A percentile compares a stretch with the other conserved stretches of the same genome.
Conservation (phyloP, 139 green algal species). For the Pseudopediastrum boryanum region DNA sequence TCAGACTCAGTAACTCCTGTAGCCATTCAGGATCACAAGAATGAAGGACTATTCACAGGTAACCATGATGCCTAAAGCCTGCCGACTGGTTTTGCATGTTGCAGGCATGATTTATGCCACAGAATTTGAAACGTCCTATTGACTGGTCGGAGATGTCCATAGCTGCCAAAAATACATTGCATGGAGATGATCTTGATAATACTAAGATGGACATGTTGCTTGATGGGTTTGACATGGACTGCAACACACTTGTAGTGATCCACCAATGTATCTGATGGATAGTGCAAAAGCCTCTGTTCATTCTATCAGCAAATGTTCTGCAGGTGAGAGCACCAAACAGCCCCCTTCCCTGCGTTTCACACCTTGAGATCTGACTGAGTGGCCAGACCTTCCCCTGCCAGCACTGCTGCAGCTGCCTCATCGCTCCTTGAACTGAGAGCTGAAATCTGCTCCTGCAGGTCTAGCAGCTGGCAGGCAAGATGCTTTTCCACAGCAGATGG, state of each 20-base stretch:
- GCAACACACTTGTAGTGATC: background rate
- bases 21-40: background rate
- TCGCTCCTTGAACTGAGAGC: constrained; percentile 2
- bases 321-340: background rate
- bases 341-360: background rate
- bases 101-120: background rate
- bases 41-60: background rate
- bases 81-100: background rate
- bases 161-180: background rate
- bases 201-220: background rate
- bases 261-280: background rate
- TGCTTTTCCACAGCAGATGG: constrained; percentile 2
- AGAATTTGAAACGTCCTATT: background rate
- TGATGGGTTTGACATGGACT: background rate
- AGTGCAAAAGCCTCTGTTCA: background rate
- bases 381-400: constrained; percentile 26
- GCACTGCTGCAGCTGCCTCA: background rate
- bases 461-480: background rate
- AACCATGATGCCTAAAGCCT: background rate
- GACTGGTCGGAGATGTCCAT: too few relatives aligned
- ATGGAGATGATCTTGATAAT: background rate
- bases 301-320: background rate
- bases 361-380: constrained; percentile 28
- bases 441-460: background rate
- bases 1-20: constrained; percentile 27